phyloP scores from a whole-genome alignment of 805 yeast species.

The Metschnikowia noctiluminum region DNA sequence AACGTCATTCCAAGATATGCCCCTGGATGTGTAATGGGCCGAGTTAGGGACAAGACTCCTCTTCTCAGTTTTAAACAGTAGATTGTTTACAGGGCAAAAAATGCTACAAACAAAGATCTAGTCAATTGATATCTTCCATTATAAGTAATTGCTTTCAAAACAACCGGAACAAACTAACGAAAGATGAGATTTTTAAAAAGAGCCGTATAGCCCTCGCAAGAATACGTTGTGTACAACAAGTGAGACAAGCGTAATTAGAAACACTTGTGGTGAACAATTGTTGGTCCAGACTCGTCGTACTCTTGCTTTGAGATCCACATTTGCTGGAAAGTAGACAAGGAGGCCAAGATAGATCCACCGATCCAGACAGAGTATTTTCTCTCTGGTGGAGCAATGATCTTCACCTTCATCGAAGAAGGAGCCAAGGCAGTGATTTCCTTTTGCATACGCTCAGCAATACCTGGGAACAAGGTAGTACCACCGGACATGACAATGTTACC shows the following conservation, averaged over 20 bases:
- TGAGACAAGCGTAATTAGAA: slow-evolving; percentile 49
- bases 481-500: slow-evolving; percentile 99
- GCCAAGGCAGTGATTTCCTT: slow-evolving; percentile 99
- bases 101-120: slow-evolving; percentile 3
- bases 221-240: slow-evolving; percentile 11
- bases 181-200: slow-evolving; percentile 10
- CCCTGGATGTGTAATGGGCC: slow-evolving; percentile 46
- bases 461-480: slow-evolving; percentile 99
- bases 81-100: too few species aligned
- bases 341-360: slow-evolving; percentile 99
- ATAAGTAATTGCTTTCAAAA: slow-evolving; percentile 16
- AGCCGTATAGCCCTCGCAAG: slow-evolving; percentile 12
- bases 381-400: slow-evolving; percentile 99
- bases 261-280: slow-evolving; percentile 96
- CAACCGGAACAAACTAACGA: slow-evolving; percentile 10
- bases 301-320: slow-evolving; percentile 99
- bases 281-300: slow-evolving; percentile 99
- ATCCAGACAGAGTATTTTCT: slow-evolving; percentile 99
- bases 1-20: slow-evolving; percentile 50
- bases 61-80: slow-evolving; percentile 29
- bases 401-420: slow-evolving; percentile 99
- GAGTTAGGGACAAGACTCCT: slow-evolving; percentile 46
- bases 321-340: slow-evolving; percentile 99
- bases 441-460: slow-evolving; percentile 99
- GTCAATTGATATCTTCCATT: slow-evolving; percentile 12